Conservation (phyloP, 805 yeast species). For the Clavispora santaluciae region DNA sequence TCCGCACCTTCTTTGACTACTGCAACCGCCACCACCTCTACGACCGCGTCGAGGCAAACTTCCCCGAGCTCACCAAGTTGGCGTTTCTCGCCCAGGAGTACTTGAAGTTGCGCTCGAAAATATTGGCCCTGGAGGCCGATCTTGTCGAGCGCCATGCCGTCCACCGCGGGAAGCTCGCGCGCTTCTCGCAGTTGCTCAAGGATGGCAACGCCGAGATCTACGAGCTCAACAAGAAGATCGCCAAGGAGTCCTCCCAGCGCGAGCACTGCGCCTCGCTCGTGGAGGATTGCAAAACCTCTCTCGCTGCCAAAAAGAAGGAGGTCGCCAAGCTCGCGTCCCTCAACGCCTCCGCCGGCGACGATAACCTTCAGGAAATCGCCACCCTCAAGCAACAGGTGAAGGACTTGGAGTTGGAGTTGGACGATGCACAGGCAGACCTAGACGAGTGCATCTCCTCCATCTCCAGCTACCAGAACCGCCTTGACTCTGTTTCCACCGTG, state of each 20-base stretch:
- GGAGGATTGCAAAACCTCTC: slow-evolving; percentile 2
- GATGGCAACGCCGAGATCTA: slow-evolving; percentile 7
- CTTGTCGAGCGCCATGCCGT: slow-evolving; percentile 13
- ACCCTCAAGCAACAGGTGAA: slow-evolving; percentile 6
- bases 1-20: slow-evolving; percentile 60
- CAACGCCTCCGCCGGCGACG: background rate
- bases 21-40: slow-evolving; percentile 51
- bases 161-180: slow-evolving; percentile 5
- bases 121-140: slow-evolving; percentile 19
- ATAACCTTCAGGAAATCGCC: background rate
- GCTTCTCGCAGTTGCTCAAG: slow-evolving; percentile 8
- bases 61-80: slow-evolving; percentile 75
- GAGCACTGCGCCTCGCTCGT: slow-evolving; percentile 4
- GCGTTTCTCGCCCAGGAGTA: slow-evolving; percentile 57
- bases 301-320: slow-evolving; percentile 12
- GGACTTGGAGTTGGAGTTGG: slow-evolving; percentile 7
- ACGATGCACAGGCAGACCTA: slow-evolving; percentile 2
- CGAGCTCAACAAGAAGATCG: slow-evolving; percentile 8
- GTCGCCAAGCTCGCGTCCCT: background rate
- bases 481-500: background rate
- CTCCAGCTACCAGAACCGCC: background rate
- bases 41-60: slow-evolving; percentile 58
- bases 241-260: slow-evolving; percentile 8
- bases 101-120: slow-evolving; percentile 41
- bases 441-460: slow-evolving; percentile 2